These are phyloP conservation scores for Eucalyptus decipiens DNA, from an alignment of 345 rosid genomes.

Conservation along the genomic window DNA sequence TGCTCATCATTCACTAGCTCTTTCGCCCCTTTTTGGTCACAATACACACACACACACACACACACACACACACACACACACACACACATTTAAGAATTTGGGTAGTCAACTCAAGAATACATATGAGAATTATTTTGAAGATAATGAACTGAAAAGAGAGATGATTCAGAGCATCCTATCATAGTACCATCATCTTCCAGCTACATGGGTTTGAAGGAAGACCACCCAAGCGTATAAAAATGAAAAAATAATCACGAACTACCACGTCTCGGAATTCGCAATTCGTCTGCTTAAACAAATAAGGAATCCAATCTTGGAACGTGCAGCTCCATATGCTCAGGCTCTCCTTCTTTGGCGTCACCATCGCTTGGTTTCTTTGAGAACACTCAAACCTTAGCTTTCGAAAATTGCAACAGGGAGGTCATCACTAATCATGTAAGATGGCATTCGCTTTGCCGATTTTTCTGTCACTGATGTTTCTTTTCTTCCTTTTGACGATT, in stretches of 20 bases:
- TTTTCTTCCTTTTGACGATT: background rate
- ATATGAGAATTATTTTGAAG: background rate
- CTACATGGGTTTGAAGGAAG: background rate
- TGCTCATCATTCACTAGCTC: background rate
- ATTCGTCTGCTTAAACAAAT: background rate
- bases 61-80: too few relatives aligned
- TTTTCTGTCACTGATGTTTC: background rate
- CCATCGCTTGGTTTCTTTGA: background rate
- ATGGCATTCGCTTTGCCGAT: background rate
- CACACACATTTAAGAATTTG: background rate
- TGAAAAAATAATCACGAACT: background rate
- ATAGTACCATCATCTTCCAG: background rate
- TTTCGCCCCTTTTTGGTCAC: background rate
- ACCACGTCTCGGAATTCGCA: background rate
- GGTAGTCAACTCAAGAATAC: background rate
- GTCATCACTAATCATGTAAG: background rate
- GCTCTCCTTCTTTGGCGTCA: background rate
- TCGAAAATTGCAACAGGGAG: background rate
- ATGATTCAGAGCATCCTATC: background rate
- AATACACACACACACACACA: background rate
- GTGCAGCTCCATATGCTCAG: background rate
- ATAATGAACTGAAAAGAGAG: background rate
- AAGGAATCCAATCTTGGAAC: background rate
- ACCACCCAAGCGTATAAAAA: background rate
- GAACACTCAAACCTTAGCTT: background rate